Percentiles rank a stretch among this genome's conserved stretches.
phyloP scores from a whole-genome alignment of 495 filamentous ascomycete genomes.

The Margaritispora aquatica region DNA sequence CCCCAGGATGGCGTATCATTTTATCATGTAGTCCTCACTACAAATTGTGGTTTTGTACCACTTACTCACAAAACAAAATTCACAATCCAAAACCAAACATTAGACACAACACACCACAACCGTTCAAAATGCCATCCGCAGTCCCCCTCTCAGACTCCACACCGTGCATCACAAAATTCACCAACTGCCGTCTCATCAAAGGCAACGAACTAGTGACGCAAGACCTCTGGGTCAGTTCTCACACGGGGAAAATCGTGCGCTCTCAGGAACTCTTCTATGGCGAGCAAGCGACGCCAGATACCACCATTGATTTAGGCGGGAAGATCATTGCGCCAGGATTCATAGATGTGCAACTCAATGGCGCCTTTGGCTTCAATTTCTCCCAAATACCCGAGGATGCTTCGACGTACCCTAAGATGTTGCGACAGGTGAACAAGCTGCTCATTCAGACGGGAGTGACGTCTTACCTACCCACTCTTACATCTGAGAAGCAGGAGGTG shows the following conservation, averaged over 20 bases:
- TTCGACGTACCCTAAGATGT: slow-evolving; percentile 57
- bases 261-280: slow-evolving; percentile 73
- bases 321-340: slow-evolving; percentile 75
- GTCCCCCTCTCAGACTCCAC: slow-evolving; percentile 16
- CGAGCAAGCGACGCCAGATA: slow-evolving; percentile 51
- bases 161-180: slow-evolving; percentile 64
- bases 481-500: slow-evolving; percentile 59
- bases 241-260: slow-evolving; percentile 67
- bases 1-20: slow-evolving; percentile 3
- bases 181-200: slow-evolving; percentile 68
- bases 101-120: slow-evolving; percentile 23
- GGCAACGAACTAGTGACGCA: slow-evolving; percentile 56
- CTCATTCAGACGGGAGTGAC: slow-evolving; percentile 75
- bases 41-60: slow-evolving; percentile 1
- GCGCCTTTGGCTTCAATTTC: slow-evolving; percentile 82
- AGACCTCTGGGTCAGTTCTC: slow-evolving; percentile 74
- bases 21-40: slow-evolving; percentile 12
- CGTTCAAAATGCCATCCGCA: slow-evolving; percentile 25
- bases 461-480: slow-evolving; percentile 74
- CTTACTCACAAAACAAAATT: slow-evolving; percentile 47
- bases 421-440: slow-evolving; percentile 59
- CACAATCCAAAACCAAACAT: slow-evolving; percentile 38
- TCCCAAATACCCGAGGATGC: slow-evolving; percentile 61
- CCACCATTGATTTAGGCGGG: slow-evolving; percentile 64
- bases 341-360: slow-evolving; percentile 83